phyloP scores from a whole-genome alignment of 106 monocot genomes.

The Allium fistulosum region DNA sequence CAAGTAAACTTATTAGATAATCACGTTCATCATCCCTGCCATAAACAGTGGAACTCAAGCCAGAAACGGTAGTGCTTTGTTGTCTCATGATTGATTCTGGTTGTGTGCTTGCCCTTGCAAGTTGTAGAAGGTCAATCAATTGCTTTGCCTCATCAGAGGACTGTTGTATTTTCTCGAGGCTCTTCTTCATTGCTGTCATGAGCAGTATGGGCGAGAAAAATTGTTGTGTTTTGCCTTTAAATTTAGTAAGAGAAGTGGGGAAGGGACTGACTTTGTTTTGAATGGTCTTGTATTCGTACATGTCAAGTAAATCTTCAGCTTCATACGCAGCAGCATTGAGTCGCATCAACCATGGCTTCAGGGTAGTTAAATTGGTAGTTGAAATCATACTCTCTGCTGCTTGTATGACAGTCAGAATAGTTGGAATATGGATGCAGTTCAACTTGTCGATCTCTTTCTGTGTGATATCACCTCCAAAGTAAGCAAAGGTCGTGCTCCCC shows the following conservation, averaged over 20 bases:
- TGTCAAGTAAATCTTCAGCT: conserved; percentile 1
- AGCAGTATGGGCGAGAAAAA: not conserved
- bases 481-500: not conserved
- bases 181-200: conserved; percentile 3
- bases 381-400: not conserved
- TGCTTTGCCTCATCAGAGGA: not conserved
- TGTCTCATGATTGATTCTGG: too few relatives aligned
- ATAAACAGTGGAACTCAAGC: not conserved
- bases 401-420: not conserved
- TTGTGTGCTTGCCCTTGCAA: not conserved
- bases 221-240: not conserved
- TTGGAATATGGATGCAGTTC: not conserved
- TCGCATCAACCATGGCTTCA: not conserved
- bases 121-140: not conserved
- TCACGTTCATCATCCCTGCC: conserved; percentile 2
- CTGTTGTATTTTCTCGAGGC: not conserved
- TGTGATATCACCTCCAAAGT: conserved; percentile 5
- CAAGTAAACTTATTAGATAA: not conserved
- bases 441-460: not conserved
- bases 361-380: not conserved
- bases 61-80: not conserved
- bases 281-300: not conserved
- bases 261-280: not conserved
- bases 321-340: conserved; percentile 1
- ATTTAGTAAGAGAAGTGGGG: not conserved